phyloP scores from a whole-genome alignment of 2,329 filamentous ascomycete genomes.

The Chrysoporthe cubensis region DNA sequence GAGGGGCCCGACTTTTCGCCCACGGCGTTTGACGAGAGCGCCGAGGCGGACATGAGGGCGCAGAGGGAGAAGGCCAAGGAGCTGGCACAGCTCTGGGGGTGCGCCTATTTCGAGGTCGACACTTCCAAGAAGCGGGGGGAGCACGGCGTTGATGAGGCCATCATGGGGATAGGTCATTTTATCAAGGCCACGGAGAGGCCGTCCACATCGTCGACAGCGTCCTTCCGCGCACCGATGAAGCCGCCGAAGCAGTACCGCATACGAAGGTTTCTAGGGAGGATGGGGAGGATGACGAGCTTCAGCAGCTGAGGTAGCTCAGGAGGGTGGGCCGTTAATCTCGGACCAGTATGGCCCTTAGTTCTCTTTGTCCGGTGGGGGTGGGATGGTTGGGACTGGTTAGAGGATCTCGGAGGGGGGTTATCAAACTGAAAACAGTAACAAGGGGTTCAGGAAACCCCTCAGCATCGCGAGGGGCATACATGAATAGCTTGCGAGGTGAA shows the following conservation, averaged over 20 bases:
- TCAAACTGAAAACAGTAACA: too few species aligned
- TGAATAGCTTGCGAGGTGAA: background rate
- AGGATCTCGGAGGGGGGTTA: background rate
- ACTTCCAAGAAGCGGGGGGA: constrained; percentile 23
- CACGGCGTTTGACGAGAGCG: constrained; percentile 22
- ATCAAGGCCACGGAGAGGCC: constrained; percentile 27
- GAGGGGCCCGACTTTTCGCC: constrained; percentile 26
- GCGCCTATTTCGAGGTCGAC: constrained; percentile 29
- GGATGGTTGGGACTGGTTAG: background rate
- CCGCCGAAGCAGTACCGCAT: constrained; percentile 29
- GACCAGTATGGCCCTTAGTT: background rate
- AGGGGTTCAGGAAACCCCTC: too few species aligned
- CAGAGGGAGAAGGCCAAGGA: constrained; percentile 26
- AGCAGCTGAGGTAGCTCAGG: constrained; percentile 4
- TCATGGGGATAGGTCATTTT: constrained; percentile 26
- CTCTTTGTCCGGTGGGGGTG: background rate
- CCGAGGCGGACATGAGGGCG: constrained; percentile 28
- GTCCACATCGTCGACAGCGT: constrained; percentile 28
- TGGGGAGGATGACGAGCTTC: constrained; percentile 28
- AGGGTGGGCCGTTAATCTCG: background rate
- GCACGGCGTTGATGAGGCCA: constrained; percentile 28
- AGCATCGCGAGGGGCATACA: background rate
- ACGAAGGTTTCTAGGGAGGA: constrained; percentile 26
- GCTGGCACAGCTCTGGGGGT: constrained; percentile 27
- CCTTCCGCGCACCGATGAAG: constrained; percentile 27